Evolutionary conservation across 805 yeast genomes (phyloP).

Genomic region (Clavispora phyllophila): DNA sequence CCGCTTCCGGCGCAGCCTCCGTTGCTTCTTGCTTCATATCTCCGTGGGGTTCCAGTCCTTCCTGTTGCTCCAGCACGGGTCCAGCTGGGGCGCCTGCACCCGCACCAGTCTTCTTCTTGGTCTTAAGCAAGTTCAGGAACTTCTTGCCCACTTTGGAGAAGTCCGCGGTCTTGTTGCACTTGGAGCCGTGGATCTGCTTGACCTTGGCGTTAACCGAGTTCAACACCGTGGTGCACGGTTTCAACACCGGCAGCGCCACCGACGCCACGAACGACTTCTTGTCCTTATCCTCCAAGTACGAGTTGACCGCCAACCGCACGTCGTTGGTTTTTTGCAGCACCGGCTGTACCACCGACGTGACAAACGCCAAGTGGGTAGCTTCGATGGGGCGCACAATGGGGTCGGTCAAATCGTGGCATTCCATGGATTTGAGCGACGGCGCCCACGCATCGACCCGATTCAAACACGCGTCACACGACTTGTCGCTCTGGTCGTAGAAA

Average conservation of each 20-base stretch:
- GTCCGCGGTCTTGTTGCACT: background rate
- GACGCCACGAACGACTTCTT: background rate
- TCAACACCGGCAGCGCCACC: background rate
- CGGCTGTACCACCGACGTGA: constrained; percentile 35
- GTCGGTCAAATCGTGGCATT: constrained; percentile 44
- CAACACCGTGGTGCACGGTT: background rate
- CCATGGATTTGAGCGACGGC: constrained; percentile 56
- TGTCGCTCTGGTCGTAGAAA: constrained; percentile 46
- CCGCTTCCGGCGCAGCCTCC: background rate
- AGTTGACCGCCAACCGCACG: constrained; percentile 14
- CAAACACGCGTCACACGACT: constrained; percentile 51
- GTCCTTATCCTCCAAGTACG: background rate
- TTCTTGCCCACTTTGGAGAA: background rate
- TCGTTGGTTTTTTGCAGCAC: constrained; percentile 42
- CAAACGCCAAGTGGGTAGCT: constrained; percentile 34
- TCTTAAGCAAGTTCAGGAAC: background rate
- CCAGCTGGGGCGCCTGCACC: constrained; percentile 1
- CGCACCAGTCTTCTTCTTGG: background rate
- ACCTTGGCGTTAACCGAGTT: background rate
- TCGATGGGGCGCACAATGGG: constrained; percentile 50
- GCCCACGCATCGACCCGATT: constrained; percentile 49
- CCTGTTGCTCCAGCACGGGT: background rate
- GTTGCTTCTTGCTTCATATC: background rate
- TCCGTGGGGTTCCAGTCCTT: background rate
- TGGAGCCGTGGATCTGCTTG: background rate